Evolutionary conservation across 805 yeast species (phyloP), one percentile per base, ranked within the genome.

Genomic region (Teunomyces funiuensis): DNA sequence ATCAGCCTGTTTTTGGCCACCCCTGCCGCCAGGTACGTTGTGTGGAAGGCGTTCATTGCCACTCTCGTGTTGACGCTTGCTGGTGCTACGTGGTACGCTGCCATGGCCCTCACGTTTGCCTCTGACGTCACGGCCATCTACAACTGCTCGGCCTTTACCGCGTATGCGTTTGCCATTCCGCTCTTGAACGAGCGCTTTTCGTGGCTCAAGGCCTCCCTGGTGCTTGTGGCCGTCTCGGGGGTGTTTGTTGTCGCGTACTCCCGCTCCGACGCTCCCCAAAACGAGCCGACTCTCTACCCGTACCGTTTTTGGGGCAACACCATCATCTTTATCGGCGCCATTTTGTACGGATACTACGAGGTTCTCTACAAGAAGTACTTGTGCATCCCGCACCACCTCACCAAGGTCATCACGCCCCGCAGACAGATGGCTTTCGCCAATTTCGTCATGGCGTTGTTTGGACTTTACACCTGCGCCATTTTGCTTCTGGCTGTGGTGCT

Each of bases 111-210:
- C 55, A 82, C 95, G 0, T 84, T 89, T 20, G 88, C 95, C 0
- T 74, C 88, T 3, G 96, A 88, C 54, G 84, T 88, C 27, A 88
- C 96, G 2, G 96, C 96, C 3, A 88, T 88, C 45, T 88, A 88
- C 65, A 88, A 88, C 65, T 87, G 93, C 58, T 83, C 91, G 11
- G 95, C 96, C 0, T 88, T 88, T 59, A 83, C 90, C 3, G 96
- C 96, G 0, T 83, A 88, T 55, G 77, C 86, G 11, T 88, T 88
- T 62, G 88, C 95, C 3, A 81, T 88, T 19, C 86, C 89, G 1
- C 61, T 88, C 15, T 67, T 88, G 38, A 66, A 77, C 25, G 96
- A 88, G 54, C 66, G 62, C 36, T 79, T 87, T 53, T 76, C 82
- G 3, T 70, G 78, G 69, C 54, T 77, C 39, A 88, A 88, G 60